Evolutionary conservation across 495 filamentous ascomycete species (phyloP).

Genomic region (Cercophora sp.): DNA sequence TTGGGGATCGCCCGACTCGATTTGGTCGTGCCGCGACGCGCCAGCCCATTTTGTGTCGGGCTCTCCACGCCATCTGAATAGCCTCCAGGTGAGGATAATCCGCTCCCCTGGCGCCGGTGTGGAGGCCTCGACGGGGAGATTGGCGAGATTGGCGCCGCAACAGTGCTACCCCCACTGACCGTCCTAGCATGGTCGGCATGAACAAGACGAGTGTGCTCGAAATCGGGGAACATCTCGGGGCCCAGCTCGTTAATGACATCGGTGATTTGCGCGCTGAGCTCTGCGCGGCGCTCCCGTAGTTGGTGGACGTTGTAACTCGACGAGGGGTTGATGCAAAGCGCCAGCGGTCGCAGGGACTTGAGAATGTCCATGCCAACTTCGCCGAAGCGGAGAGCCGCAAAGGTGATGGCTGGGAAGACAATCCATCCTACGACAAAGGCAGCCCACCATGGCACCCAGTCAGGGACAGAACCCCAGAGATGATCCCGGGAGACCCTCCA

Average conservation of each 20-base stretch:
- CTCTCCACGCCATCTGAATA: conserved; percentile 19
- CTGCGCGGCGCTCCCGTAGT: conserved; percentile 66
- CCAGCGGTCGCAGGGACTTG: conserved; percentile 86
- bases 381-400: conserved; percentile 90
- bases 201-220: conserved; percentile 78
- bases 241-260: conserved; percentile 92
- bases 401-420: conserved; percentile 84
- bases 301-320: conserved; percentile 79
- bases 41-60: conserved; percentile 18
- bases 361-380: conserved; percentile 97
- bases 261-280: conserved; percentile 78
- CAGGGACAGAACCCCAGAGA: conserved; percentile 71
- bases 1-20: conserved; percentile 61
- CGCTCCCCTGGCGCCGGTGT: conserved; percentile 24
- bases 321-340: conserved; percentile 82
- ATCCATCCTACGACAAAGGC: conserved; percentile 68
- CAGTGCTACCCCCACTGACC: conserved; percentile 15
- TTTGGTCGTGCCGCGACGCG: conserved; percentile 37
- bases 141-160: no score
- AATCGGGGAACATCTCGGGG: conserved; percentile 95
- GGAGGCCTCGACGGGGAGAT: background rate
- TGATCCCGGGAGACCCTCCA: conserved; percentile 78
- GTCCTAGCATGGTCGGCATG: conserved; percentile 37
- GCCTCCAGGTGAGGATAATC: conserved; percentile 18
- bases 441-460: conserved; percentile 76